phyloP scores from a whole-genome alignment of 176 grass and related monocot genomes.

The Ensete glaucum region DNA sequence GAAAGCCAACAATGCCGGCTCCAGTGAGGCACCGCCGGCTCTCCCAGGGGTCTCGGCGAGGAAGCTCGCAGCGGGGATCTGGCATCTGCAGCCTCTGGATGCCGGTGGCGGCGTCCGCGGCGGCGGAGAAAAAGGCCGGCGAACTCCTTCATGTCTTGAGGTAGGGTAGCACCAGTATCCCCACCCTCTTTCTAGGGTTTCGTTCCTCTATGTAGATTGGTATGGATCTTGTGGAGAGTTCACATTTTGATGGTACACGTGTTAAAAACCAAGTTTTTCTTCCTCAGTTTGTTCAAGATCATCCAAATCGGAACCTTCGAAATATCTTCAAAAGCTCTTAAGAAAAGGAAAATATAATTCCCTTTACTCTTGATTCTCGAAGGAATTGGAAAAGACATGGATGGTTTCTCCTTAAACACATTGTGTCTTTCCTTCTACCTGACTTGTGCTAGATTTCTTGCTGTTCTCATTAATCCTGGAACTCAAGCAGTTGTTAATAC shows the following conservation, averaged over 20 bases:
- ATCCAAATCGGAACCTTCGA: not conserved
- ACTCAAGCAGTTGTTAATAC: not conserved
- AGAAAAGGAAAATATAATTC: not conserved
- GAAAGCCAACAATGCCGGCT: not conserved
- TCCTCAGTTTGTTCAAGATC: not conserved
- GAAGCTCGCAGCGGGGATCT: slow-evolving; percentile 21
- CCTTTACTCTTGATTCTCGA: not conserved
- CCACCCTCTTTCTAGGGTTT: slow-evolving; percentile 4
- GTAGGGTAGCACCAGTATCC: slow-evolving; percentile 7
- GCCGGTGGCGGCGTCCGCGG: not conserved
- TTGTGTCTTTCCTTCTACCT: not conserved
- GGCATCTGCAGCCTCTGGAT: not conserved
- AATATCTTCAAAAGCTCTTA: not conserved
- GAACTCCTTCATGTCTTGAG: slow-evolving; percentile 1
- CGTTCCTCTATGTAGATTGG: not conserved
- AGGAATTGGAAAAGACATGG: not conserved
- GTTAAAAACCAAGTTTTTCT: not conserved
- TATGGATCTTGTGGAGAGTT: not conserved
- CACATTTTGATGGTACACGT: not conserved
- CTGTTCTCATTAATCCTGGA: not conserved
- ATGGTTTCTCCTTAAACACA: not conserved
- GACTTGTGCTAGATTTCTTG: not conserved
- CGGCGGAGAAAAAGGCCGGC: not conserved
- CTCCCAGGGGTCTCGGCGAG: slow-evolving; percentile 6
- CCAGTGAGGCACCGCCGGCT: not conserved